Evolutionary conservation across 257 asterid genomes (phyloP).

Genomic region (Nicotiana obtusifolia): DNA sequence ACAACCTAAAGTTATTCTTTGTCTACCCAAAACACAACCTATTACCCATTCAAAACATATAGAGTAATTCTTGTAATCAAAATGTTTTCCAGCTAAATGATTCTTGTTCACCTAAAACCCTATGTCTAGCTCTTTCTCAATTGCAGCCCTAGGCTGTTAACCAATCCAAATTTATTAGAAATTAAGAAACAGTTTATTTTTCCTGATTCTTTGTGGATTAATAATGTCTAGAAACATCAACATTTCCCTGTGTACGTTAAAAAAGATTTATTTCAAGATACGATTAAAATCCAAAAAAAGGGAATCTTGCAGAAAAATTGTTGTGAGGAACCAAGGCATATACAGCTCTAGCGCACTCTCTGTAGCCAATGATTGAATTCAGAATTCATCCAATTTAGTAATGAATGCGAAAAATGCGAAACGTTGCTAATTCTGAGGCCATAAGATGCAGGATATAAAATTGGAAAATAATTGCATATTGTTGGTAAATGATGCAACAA

Average conservation of each 20-base stretch:
- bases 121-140: not conserved
- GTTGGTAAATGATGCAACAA: constrained; percentile 36
- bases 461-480: constrained; percentile 21
- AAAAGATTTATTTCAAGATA: not conserved
- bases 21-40: constrained; percentile 33
- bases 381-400: constrained; percentile 4
- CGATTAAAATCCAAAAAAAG: not conserved
- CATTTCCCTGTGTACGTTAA: constrained; percentile 3
- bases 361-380: not conserved
- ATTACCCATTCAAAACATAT: constrained; percentile 13
- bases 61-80: not conserved
- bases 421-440: constrained; percentile 26
- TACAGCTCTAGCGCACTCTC: not conserved
- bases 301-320: constrained; percentile 14
- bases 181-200: not conserved
- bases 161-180: not conserved
- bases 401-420: not conserved
- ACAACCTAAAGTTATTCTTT: constrained; percentile 26
- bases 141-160: not conserved
- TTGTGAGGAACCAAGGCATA: constrained; percentile 12
- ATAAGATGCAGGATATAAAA: not conserved
- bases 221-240: constrained; percentile 12
- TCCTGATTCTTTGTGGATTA: not conserved
- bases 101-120: not conserved
- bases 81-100: constrained; percentile 8